Conservation (phyloP, 2,329 filamentous ascomycete species). For the Aspergillus felis region DNA sequence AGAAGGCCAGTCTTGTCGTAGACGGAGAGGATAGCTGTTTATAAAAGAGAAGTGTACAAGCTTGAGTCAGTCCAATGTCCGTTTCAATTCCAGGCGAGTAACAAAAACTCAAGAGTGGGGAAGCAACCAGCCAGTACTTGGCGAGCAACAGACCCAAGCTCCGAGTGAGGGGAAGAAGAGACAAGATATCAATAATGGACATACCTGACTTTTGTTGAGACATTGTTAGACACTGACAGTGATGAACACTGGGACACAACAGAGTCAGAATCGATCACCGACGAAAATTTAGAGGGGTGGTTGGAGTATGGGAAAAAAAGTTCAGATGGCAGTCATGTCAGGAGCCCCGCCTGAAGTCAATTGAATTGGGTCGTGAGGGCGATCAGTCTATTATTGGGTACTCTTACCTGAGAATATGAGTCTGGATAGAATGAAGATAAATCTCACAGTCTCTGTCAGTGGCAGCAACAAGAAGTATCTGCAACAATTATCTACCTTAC, state of each 20-base stretch:
- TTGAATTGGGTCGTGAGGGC: neutral
- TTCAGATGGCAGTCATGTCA: neutral
- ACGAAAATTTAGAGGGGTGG: neutral
- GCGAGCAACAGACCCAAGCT: slow-evolving; percentile 6
- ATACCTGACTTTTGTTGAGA: slow-evolving; percentile 41
- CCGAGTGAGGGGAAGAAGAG: slow-evolving; percentile 9
- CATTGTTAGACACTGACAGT: slow-evolving; percentile 27
- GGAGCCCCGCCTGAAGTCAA: neutral
- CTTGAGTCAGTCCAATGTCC: slow-evolving; percentile 10
- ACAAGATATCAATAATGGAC: slow-evolving; percentile 3
- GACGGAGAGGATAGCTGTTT: slow-evolving; percentile 83
- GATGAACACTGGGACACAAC: slow-evolving; percentile 17
- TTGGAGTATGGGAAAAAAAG: slow-evolving; percentile 12
- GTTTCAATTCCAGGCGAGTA: slow-evolving; percentile 3
- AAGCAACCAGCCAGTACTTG: slow-evolving; percentile 11
- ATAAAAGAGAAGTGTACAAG: neutral
- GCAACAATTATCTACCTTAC: neutral
- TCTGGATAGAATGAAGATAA: neutral
- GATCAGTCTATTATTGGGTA: neutral
- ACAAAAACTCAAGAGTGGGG: slow-evolving; percentile 14
- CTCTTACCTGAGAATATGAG: neutral
- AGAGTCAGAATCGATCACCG: slow-evolving; percentile 13
- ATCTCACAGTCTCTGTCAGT: neutral
- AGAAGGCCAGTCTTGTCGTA: slow-evolving; percentile 97
- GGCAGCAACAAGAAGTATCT: slow-evolving; percentile 9